These are phyloP conservation scores for Lodderomyces beijingensis DNA, from an alignment of 1,139 yeast species.

Conservation along the genomic window DNA sequence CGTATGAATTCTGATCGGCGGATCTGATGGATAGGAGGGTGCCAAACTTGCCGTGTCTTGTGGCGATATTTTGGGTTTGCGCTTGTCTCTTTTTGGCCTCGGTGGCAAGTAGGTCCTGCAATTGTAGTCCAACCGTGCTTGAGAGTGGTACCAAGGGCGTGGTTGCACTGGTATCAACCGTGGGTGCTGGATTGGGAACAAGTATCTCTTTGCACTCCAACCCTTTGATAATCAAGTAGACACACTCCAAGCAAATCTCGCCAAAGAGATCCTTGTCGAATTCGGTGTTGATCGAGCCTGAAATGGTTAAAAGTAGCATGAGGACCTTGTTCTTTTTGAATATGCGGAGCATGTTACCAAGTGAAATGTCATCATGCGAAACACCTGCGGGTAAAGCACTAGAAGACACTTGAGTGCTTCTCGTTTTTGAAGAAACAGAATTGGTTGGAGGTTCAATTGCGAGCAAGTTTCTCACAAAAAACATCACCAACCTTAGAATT, in stretches of 20 bases:
- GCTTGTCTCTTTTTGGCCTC: slow-evolving; percentile 53
- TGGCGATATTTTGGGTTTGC: slow-evolving; percentile 50
- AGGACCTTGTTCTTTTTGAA: slow-evolving; percentile 70
- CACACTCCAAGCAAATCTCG: slow-evolving; percentile 62
- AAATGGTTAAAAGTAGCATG: slow-evolving; percentile 62
- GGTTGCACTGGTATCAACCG: slow-evolving; percentile 6
- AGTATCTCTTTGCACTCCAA: slow-evolving; percentile 32
- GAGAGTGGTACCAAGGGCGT: slow-evolving; percentile 18
- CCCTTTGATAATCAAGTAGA: slow-evolving; percentile 60
- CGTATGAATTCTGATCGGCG: slow-evolving; percentile 55
- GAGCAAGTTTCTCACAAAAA: slow-evolving; percentile 70
- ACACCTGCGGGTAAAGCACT: slow-evolving; percentile 55
- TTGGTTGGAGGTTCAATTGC: slow-evolving; percentile 68
- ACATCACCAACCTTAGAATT: slow-evolving; percentile 65
- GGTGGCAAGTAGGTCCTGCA: slow-evolving; percentile 51
- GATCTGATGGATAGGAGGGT: slow-evolving; percentile 69
- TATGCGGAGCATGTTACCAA: slow-evolving; percentile 52
- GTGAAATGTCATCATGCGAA: slow-evolving; percentile 61
- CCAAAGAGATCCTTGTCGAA: slow-evolving; percentile 62
- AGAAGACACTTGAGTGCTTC: slow-evolving; percentile 20
- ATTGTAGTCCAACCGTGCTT: slow-evolving; percentile 32
- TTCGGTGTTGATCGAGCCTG: slow-evolving; percentile 60
- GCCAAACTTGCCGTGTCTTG: slow-evolving; percentile 91
- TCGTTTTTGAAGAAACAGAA: slow-evolving; percentile 38
- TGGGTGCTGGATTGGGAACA: slow-evolving; percentile 3